A percentile compares a stretch with the other conserved stretches of the same genome.
phyloP scores from a whole-genome alignment of 139 green algal species.

The Micromonas pusilla region DNA sequence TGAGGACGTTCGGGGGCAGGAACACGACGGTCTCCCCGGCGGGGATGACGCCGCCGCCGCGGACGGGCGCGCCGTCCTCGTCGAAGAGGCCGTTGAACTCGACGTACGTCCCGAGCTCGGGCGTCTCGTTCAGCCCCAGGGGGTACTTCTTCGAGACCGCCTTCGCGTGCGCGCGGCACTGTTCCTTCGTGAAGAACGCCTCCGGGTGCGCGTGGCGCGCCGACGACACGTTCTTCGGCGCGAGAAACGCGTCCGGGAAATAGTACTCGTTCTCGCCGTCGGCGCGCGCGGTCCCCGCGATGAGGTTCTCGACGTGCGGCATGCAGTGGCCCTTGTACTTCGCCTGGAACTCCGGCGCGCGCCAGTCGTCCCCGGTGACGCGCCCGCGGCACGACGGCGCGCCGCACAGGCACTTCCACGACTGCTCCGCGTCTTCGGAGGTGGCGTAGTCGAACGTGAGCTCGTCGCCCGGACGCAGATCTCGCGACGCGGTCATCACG shows the following conservation, averaged over 20 bases:
- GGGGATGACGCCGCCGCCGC: not conserved
- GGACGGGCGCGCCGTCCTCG: not conserved
- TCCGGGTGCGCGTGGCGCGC: too few species aligned
- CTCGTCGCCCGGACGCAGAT: not conserved
- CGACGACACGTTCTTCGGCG: too few species aligned
- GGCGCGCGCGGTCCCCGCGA: too few species aligned
- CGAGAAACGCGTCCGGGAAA: too few species aligned
- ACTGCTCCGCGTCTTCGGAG: not conserved
- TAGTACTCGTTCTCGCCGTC: not conserved
- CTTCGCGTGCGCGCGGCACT: too few species aligned
- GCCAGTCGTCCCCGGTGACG: not conserved
- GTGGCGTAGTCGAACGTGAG: slow-evolving; percentile 19
- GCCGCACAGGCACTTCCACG: slow-evolving; percentile 1
- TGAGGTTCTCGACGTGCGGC: not conserved
- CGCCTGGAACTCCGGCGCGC: not conserved
- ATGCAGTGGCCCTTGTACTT: slow-evolving; percentile 4
- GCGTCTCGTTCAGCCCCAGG: too few species aligned
- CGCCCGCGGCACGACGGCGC: not conserved
- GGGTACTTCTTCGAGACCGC: too few species aligned
- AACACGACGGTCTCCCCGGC: not conserved
- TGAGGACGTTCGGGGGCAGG: not conserved
- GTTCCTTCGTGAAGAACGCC: too few species aligned
- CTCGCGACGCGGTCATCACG: slow-evolving; percentile 3
- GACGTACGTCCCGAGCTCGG: not conserved
- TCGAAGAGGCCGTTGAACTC: not conserved